phyloP scores from a whole-genome alignment of 192 early-diverging fungal genomes.

The Podila epicladia region DNA sequence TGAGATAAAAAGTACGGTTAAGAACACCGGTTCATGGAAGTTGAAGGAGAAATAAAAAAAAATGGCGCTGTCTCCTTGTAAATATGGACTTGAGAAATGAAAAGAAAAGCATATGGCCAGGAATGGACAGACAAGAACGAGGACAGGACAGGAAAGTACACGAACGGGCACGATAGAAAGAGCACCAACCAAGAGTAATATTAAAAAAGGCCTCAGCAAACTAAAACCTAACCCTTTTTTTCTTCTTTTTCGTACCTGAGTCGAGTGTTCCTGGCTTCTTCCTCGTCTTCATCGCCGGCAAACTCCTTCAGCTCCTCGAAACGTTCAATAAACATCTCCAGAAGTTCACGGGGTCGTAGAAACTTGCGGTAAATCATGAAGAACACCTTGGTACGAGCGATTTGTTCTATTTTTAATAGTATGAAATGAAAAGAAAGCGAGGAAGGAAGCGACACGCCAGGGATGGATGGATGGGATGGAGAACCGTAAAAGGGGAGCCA shows the following conservation, averaged over 20 bases:
- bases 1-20: background rate
- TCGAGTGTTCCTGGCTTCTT: conserved; percentile 30
- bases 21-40: background rate
- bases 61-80: no score
- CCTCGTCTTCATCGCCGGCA: conserved; percentile 33
- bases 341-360: conserved; percentile 47
- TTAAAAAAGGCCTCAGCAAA: no score
- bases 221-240: no score
- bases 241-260: conserved; percentile 18
- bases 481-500: no score
- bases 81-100: no score
- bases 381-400: conserved; percentile 29
- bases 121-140: no score
- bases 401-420: conserved; percentile 40
- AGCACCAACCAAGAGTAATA: background rate
- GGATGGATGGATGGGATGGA: no score
- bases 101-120: no score
- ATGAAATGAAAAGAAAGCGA: background rate
- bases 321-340: conserved; percentile 47
- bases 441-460: no score
- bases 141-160: background rate
- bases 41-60: background rate
- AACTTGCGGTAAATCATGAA: conserved; percentile 50
- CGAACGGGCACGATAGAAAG: background rate
- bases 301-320: conserved; percentile 42